Percentiles rank a stretch among this genome's conserved stretches.
Evolutionary conservation across 768 basidiomycete species (phyloP).

Genomic region (Termitomyces sp.): DNA sequence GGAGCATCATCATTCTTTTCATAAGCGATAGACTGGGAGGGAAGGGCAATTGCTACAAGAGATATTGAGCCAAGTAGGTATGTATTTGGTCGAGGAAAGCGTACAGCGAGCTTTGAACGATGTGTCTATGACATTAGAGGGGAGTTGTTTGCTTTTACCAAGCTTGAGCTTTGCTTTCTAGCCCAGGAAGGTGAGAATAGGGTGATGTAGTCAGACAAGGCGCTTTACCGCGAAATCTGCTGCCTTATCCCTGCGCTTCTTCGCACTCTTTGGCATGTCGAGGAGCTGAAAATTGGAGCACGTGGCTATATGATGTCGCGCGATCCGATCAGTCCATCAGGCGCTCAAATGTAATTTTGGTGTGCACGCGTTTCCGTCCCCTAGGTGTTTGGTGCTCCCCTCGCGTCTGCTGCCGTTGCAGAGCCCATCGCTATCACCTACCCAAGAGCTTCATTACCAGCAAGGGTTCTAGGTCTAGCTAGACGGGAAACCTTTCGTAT

Average conservation of each 20-base stretch:
- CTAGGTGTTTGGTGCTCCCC: constrained; percentile 3
- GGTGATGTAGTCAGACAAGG: not conserved
- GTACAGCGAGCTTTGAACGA: constrained; percentile 92
- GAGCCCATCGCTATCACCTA: not conserved
- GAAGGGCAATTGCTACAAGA: constrained; percentile 77
- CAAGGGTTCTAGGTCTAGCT: constrained; percentile 35
- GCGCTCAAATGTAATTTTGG: not conserved
- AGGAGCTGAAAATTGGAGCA: constrained; percentile 1
- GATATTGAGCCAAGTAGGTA: not conserved
- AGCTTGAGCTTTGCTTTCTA: constrained; percentile 97
- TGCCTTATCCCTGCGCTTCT: constrained; percentile 82
- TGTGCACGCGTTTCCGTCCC: not conserved
- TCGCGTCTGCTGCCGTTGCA: constrained; percentile 5
- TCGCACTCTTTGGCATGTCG: constrained; percentile 78
- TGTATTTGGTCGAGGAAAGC: constrained; percentile 21
- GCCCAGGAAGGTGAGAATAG: not conserved
- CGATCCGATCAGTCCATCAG: not conserved
- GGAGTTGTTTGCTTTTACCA: constrained; percentile 83
- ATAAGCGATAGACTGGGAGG: constrained; percentile 69
- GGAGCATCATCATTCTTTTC: constrained; percentile 55
- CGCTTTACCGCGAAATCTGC: constrained; percentile 74
- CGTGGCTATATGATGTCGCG: not conserved
- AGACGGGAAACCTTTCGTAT: constrained; percentile 47
- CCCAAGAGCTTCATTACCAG: constrained; percentile 41
- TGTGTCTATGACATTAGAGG: constrained; percentile 88